These are phyloP conservation scores for Apophysomyces sp. DNA, from an alignment of 371 early-diverging fungal species.

Conservation along the genomic window DNA sequence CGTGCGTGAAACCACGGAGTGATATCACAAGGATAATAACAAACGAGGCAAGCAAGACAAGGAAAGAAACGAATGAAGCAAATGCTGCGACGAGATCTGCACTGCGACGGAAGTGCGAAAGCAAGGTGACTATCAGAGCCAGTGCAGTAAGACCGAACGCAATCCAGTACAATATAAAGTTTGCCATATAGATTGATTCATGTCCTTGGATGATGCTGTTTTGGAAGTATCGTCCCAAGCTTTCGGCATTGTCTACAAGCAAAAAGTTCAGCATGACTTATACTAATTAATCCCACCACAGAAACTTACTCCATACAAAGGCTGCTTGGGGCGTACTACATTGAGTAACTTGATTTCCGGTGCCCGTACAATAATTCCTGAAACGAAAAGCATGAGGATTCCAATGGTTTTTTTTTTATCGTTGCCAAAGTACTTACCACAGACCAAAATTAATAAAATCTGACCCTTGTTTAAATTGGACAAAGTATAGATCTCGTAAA, in stretches of 20 bases:
- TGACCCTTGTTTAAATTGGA: neutral
- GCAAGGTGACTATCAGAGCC: constrained; percentile 34
- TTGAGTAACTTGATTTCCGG: constrained; percentile 7
- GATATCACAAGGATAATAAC: constrained; percentile 10
- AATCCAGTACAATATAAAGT: constrained; percentile 45
- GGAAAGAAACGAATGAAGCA: constrained; percentile 17
- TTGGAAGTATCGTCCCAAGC: neutral
- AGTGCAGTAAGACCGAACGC: constrained; percentile 35
- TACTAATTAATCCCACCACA: neutral
- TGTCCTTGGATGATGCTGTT: neutral
- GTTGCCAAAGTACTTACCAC: constrained; percentile 9
- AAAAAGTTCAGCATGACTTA: constrained; percentile 15
- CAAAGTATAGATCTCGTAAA: constrained; percentile 19
- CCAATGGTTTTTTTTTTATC: neutral
- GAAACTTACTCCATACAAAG: constrained; percentile 24
- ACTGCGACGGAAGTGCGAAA: constrained; percentile 30
- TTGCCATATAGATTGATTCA: constrained; percentile 30
- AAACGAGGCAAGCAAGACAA: constrained; percentile 12
- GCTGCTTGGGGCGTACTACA: constrained; percentile 26
- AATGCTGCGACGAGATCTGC: constrained; percentile 28
- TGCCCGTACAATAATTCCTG: constrained; percentile 15
- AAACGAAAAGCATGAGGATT: neutral
- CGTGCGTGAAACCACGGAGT: constrained; percentile 4
- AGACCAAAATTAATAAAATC: constrained; percentile 19
- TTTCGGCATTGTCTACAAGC: neutral